Percentiles rank a stretch among this genome's conserved stretches.
These are phyloP conservation scores for Ophiostoma australiae DNA, from an alignment of 2,329 filamentous ascomycete species.

Conservation along the genomic window DNA sequence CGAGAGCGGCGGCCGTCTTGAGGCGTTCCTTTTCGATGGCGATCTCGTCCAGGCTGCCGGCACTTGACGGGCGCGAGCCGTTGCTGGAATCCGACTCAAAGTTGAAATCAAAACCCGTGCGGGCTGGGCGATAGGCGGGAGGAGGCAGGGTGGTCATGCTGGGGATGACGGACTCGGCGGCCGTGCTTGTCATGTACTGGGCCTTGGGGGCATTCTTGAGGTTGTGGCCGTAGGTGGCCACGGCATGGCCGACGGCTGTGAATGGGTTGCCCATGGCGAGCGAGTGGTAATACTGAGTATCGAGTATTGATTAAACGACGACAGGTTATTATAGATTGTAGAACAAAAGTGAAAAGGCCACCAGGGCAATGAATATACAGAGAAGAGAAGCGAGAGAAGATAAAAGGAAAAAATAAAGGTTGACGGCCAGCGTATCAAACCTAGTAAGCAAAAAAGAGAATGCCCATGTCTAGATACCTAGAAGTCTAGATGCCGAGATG, in stretches of 20 bases:
- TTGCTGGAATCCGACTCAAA: not conserved
- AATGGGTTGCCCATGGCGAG: slow-evolving; percentile 10
- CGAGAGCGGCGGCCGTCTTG: not conserved
- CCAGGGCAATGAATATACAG: not conserved
- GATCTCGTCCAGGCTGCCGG: not conserved
- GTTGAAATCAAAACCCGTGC: not conserved
- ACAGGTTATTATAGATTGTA: not conserved
- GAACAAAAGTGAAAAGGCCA: not conserved
- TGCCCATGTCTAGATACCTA: not conserved
- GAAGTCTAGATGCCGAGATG: not conserved
- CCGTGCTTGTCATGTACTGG: slow-evolving; percentile 26
- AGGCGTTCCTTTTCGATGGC: slow-evolving; percentile 2
- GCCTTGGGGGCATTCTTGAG: slow-evolving; percentile 27
- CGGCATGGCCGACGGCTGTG: slow-evolving; percentile 17
- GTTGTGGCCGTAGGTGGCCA: slow-evolving; percentile 24
- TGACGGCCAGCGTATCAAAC: slow-evolving; percentile 3
- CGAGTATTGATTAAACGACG: not conserved
- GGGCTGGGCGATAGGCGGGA: not conserved
- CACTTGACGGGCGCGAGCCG: not conserved
- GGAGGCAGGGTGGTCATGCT: slow-evolving; percentile 22
- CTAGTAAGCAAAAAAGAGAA: not conserved
- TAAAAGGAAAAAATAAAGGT: not conserved
- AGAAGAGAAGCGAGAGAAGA: not conserved
- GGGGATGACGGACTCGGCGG: slow-evolving; percentile 26
- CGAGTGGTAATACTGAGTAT: not conserved